Conservation (phyloP, 2,329 filamentous ascomycete genomes). For the Phyllosticta ampelicida region DNA sequence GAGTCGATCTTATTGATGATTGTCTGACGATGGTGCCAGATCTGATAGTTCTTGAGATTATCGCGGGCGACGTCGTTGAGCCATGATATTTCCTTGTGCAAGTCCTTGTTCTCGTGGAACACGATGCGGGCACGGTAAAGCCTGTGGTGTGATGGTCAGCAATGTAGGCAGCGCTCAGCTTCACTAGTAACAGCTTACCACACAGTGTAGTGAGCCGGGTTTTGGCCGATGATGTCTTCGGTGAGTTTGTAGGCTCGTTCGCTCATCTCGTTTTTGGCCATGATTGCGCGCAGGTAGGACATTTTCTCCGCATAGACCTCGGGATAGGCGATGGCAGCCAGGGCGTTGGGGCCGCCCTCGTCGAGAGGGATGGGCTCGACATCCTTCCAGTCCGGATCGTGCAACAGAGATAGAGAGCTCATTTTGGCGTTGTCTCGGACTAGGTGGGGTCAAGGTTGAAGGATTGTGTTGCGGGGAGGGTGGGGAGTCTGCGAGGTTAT, state of each 20-base stretch:
- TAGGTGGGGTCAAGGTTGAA: neutral
- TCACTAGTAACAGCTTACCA: slow-evolving; percentile 45
- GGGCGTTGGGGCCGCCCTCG: slow-evolving; percentile 62
- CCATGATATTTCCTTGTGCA: slow-evolving; percentile 70
- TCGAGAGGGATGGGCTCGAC: slow-evolving; percentile 71
- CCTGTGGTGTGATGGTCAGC: slow-evolving; percentile 27
- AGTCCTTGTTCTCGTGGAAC: slow-evolving; percentile 51
- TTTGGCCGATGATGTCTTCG: slow-evolving; percentile 81
- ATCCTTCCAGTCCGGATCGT: slow-evolving; percentile 72
- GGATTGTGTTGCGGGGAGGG: neutral
- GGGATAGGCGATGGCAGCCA: slow-evolving; percentile 87
- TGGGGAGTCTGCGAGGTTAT: neutral
- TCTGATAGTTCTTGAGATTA: slow-evolving; percentile 97
- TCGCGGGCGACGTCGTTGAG: slow-evolving; percentile 71
- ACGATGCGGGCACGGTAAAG: slow-evolving; percentile 81
- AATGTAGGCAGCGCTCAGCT: neutral
- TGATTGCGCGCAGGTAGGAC: slow-evolving; percentile 84
- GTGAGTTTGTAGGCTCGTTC: slow-evolving; percentile 70
- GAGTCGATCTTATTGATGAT: slow-evolving; percentile 48
- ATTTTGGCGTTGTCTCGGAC: slow-evolving; percentile 13
- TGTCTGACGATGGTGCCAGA: slow-evolving; percentile 62
- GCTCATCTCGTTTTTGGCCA: slow-evolving; percentile 78
- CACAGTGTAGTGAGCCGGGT: slow-evolving; percentile 95
- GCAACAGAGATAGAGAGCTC: slow-evolving; percentile 46
- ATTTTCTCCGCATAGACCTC: slow-evolving; percentile 87